phyloP scores from a whole-genome alignment of 257 asterid genomes.

The Ilex aquifolium region DNA sequence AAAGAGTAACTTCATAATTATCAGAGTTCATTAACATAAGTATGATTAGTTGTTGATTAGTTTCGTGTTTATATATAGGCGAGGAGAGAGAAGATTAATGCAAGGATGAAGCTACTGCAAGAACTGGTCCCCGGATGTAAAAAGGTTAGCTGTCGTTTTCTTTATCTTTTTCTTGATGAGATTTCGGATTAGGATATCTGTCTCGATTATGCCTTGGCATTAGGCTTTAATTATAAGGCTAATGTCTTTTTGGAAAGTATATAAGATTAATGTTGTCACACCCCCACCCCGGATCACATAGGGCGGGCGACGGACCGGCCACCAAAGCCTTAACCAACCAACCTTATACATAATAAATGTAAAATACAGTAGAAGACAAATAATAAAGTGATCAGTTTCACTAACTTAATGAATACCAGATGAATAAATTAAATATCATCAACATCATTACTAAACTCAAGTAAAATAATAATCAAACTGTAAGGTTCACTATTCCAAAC shows the following conservation, averaged over 20 bases:
- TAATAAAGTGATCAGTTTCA: too few species aligned
- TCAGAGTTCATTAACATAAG: neutral
- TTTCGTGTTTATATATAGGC: slow-evolving; percentile 41
- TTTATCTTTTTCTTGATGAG: slow-evolving; percentile 1
- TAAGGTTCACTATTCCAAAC: too few species aligned
- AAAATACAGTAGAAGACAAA: too few species aligned
- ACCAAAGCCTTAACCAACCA: too few species aligned
- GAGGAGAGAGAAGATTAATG: slow-evolving; percentile 97
- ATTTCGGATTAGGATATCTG: slow-evolving; percentile 1
- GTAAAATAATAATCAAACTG: too few species aligned
- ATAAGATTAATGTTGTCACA: too few species aligned
- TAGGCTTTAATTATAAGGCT: slow-evolving; percentile 13
- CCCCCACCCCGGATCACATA: too few species aligned
- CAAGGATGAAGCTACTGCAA: slow-evolving; percentile 87
- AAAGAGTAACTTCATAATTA: slow-evolving; percentile 39
- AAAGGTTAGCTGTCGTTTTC: slow-evolving; percentile 55
- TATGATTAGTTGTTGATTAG: slow-evolving; percentile 11
- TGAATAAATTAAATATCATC: too few species aligned
- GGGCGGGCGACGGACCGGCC: too few species aligned
- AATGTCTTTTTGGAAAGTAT: slow-evolving; percentile 24
- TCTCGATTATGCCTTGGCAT: slow-evolving; percentile 15
- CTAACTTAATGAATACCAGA: too few species aligned
- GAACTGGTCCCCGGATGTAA: slow-evolving; percentile 99
- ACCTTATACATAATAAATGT: too few species aligned
- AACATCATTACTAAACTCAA: too few species aligned